Evolutionary conservation across 2,329 filamentous ascomycete genomes (phyloP), one percentile per base, ranked within the genome.

Genomic region (Penicillium sp.): DNA sequence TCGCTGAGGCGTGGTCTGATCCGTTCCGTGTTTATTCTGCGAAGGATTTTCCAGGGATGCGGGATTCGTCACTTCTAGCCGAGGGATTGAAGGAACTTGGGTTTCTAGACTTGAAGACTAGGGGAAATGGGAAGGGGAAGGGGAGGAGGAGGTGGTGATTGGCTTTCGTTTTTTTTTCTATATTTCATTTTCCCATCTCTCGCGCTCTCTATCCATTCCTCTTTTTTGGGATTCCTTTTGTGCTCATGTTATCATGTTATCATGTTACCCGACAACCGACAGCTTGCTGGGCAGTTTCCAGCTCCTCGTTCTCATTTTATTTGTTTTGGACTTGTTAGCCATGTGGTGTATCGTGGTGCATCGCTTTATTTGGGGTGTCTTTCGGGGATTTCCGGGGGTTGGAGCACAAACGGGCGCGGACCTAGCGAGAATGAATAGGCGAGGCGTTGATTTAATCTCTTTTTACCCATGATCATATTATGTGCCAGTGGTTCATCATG

Each of bases 11-110:
- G 3, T 73, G 72, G 67, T 75, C 73, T 7, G 63, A 76, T 9
- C 64, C 68, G 2, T 77, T 77, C 46, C 67, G 67, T 20, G 74
- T 76, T 3, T 76, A 69, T 56, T 64, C 70, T 4, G 72, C 74
- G 1, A 76, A 76, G 50, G 72, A 76, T 53, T 76, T 77, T 39
- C 74, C 74, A 0, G 74, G 74, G 0, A 75, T 76, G 74, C 59
- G 60, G 33, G 66, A 73, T 39, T 75, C 74, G 10, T 73, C 73
- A 5, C 58, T 61, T 52, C 54, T 77, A 21, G 68, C 71, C 0
- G 68, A 68, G 52, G 67, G 69, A 9, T 54, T 77, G 52, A 76
- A 74, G 55, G 64, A 68, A 29, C 59, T 76, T 37, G 74, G 74
- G 4, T 71, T 74, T 46, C 64, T 67, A 36, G 74, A 76, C 48